Conservation (phyloP, 2,329 filamentous ascomycete species). For the Diplodia sapinea region DNA sequence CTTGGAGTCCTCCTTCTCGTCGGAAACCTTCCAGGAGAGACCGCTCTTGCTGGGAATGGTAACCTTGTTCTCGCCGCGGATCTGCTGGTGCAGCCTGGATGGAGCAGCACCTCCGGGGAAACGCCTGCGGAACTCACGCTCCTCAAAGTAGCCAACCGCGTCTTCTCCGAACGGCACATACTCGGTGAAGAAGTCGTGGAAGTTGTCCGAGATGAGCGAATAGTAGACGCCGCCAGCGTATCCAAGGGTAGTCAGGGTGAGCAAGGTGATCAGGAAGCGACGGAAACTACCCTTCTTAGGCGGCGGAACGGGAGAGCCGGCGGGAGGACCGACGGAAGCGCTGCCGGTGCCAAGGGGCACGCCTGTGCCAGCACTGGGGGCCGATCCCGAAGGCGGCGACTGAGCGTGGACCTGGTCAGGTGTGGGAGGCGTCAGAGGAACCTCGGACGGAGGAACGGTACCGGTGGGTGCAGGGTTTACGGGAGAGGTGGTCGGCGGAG, state of each 20-base stretch:
- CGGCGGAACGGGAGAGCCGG: constrained; percentile 43
- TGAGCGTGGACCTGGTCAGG: constrained; percentile 49
- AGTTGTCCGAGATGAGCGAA: constrained; percentile 92
- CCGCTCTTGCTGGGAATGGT: constrained; percentile 86
- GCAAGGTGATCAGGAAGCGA: constrained; percentile 76
- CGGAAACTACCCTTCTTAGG: constrained; percentile 72
- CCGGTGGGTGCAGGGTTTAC: constrained; percentile 52
- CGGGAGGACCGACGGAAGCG: constrained; percentile 49
- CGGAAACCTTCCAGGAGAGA: constrained; percentile 77
- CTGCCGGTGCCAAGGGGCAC: constrained; percentile 52
- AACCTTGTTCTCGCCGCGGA: constrained; percentile 69
- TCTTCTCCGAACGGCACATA: constrained; percentile 95
- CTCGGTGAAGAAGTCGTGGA: constrained; percentile 99
- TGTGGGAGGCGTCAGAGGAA: constrained; percentile 55
- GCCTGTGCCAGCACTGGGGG: constrained; percentile 38
- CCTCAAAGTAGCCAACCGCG: constrained; percentile 92
- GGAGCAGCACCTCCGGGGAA: constrained; percentile 61
- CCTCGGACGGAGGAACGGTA: constrained; percentile 56
- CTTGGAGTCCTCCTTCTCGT: constrained; percentile 52
- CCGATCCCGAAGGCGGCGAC: constrained; percentile 39
- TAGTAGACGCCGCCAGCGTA: constrained; percentile 92
- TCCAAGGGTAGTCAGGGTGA: constrained; percentile 75
- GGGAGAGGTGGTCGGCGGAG: constrained; percentile 46
- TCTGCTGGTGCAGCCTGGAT: constrained; percentile 53
- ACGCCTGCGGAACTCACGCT: constrained; percentile 87